Conservation (phyloP, 768 basidiomycete genomes). For the Tylopilus vinaceipallidus region DNA sequence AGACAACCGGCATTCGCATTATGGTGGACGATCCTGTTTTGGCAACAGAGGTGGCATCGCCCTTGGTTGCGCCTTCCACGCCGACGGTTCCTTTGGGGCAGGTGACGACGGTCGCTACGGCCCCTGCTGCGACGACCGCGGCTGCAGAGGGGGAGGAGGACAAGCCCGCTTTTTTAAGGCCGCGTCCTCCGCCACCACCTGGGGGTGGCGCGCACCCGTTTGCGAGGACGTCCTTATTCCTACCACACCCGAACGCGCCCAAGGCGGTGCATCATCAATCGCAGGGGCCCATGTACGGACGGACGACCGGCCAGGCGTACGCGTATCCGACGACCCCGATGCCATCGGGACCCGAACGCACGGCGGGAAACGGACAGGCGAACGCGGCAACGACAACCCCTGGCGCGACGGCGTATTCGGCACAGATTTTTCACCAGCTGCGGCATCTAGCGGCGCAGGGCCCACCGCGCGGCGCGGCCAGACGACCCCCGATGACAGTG, state of each 20-base stretch:
- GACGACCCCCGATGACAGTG: conserved; percentile 42
- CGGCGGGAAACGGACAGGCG: too few relatives aligned
- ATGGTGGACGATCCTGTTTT: not conserved
- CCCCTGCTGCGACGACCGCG: conserved; percentile 2
- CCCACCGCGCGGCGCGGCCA: conserved; percentile 20
- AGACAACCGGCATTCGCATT: conserved; percentile 5
- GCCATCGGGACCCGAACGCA: not conserved
- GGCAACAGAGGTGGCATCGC: conserved; percentile 15
- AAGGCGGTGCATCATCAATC: conserved; percentile 30
- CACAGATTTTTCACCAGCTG: conserved; percentile 25
- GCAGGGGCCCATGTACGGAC: conserved; percentile 61
- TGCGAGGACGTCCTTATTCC: conserved; percentile 43
- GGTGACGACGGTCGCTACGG: conserved; percentile 16
- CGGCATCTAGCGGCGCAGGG: conserved; percentile 14
- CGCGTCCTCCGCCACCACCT: conserved; percentile 24
- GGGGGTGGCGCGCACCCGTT: too few relatives aligned
- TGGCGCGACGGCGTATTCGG: conserved; percentile 31
- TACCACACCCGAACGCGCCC: conserved; percentile 56
- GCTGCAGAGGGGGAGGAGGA: not conserved
- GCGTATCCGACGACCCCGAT: conserved; percentile 5
- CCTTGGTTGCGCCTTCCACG: not conserved
- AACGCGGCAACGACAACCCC: too few relatives aligned
- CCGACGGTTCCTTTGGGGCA: conserved; percentile 14
- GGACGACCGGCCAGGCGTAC: conserved; percentile 24
- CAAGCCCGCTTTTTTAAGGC: conserved; percentile 25